Conservation (phyloP, 768 basidiomycete species). For the Trametes cubensis region DNA sequence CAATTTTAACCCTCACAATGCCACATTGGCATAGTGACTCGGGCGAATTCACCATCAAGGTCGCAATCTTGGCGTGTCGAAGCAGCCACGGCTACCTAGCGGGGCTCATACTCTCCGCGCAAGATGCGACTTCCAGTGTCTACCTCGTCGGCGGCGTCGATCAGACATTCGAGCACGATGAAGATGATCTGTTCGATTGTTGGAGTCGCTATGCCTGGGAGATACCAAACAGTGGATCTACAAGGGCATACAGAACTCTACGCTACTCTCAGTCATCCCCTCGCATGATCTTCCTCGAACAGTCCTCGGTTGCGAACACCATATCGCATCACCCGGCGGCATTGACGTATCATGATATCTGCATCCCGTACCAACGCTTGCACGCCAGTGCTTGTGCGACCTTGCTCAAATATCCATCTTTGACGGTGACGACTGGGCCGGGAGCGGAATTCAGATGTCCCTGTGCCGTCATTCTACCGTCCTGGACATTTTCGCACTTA, state of each 20-base stretch:
- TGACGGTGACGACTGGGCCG: no score
- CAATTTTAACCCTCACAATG: neutral
- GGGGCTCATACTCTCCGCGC: neutral
- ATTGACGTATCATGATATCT: neutral
- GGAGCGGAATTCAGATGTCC: no score
- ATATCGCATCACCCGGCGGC: neutral
- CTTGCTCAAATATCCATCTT: no score
- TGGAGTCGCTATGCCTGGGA: neutral
- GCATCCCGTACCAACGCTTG: slow-evolving; percentile 1
- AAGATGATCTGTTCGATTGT: no score
- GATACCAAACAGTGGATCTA: no score
- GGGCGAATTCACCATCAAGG: neutral
- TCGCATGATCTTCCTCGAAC: neutral
- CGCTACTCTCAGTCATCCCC: neutral
- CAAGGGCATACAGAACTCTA: no score
- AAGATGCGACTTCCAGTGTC: neutral
- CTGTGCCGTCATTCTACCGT: no score
- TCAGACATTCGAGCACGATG: no score
- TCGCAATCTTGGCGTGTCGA: neutral
- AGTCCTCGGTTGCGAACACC: neutral
- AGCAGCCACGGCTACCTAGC: neutral
- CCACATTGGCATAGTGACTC: neutral
- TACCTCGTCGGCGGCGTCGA: neutral
- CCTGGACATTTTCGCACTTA: no score
- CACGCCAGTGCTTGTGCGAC: neutral